Evolutionary conservation across 2,329 filamentous ascomycete genomes (phyloP), one percentile per base, ranked within the genome.

Genomic region (Periconia macrospinosa): DNA sequence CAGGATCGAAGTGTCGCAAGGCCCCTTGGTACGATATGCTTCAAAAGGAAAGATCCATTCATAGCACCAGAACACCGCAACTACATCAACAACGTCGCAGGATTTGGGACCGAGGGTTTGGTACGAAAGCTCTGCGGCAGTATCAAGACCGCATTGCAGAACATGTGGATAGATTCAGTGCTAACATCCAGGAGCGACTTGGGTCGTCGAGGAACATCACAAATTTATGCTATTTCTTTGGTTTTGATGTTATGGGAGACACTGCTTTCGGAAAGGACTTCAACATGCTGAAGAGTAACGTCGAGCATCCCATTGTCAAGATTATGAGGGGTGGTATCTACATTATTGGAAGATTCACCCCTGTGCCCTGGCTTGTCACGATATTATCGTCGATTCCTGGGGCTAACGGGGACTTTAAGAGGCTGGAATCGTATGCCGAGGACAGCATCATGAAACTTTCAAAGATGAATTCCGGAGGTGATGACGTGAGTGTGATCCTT

Each of bases 201-300:
- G 49, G 42, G 10, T 19, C 37, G n/a, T 3, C 44, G 2, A 48
- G 49, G 3, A 48, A 56, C 37, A 44, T 19, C 30, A 30, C 30
- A 6, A 1, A 51, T 33, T 53, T 52, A 42, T 55, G 50, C 23
- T 20, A 51, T n/a, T 52, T 41, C 33, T 52, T 47, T 13, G 49
- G 46, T 3, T 59, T 62, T 23, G 56, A 62, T 20, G 41, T 59
- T 13, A 61, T 61, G 55, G 77, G 76, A 15, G 77, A 79, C 58
- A 71, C 82, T 30, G 78, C 80, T 0, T 83, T 83, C 58, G 80
- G 80, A 0, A 72, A 77, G 5, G 73, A 77, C 0, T 82, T 63
- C 35, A 53, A 47, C 10, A 54, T 56, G 44, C 46, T 61, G 17
- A 42, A 49, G 43, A 52, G n/a, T 23, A 45, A 47, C 45, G 37